Percentiles rank a stretch among this genome's conserved stretches.
Evolutionary conservation across 345 rosid species (phyloP).

Genomic region (Gossypioides kirkii): DNA sequence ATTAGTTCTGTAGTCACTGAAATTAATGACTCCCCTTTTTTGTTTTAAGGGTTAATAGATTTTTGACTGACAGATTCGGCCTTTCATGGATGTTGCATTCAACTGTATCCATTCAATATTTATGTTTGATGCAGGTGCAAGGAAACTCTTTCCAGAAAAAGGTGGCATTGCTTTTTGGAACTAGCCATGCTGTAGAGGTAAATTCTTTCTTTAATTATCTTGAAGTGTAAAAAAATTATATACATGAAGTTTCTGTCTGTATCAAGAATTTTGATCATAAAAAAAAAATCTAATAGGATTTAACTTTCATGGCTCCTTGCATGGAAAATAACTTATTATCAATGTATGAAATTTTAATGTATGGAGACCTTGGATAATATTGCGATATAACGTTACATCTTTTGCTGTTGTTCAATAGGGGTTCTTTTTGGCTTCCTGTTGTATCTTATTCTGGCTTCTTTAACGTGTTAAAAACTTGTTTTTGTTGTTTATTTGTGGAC

Average conservation of each 20-base stretch:
- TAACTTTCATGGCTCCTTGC: not conserved
- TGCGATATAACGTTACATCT: not conserved
- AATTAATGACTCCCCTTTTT: not conserved
- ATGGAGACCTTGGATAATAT: not conserved
- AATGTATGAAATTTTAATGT: not conserved
- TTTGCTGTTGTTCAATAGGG: not conserved
- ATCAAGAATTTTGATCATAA: not conserved
- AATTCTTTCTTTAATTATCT: conserved; percentile 20
- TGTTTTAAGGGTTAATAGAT: conserved; percentile 3
- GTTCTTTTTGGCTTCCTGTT: conserved; percentile 1
- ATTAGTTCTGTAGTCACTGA: not conserved
- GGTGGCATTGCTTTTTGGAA: conserved; percentile 77
- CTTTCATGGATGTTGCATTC: conserved; percentile 6
- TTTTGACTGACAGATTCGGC: not conserved
- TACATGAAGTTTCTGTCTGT: not conserved
- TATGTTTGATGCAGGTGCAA: conserved; percentile 47
- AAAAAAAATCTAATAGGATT: not conserved
- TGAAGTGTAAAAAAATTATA: not conserved
- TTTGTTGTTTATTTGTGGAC: not conserved
- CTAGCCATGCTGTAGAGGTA: conserved; percentile 74
- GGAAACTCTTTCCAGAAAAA: conserved; percentile 99
- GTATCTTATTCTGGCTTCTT: not conserved
- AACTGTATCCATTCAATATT: not conserved
- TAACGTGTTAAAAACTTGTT: not conserved
- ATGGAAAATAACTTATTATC: not conserved